Conservation (phyloP, 1,284 basidiomycete species). For the Puccinia horiana region DNA sequence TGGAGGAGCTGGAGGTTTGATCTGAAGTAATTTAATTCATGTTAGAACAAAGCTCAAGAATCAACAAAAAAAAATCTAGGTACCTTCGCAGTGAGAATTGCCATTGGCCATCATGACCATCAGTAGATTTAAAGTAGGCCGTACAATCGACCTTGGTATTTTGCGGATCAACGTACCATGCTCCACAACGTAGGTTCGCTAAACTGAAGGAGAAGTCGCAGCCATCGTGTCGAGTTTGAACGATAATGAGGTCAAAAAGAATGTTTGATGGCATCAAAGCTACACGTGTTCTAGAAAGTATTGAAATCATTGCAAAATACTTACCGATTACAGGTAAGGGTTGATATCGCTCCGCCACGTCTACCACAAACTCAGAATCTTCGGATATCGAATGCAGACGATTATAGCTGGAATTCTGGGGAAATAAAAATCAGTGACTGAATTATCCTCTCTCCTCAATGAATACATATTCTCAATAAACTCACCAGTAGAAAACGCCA, state of each 20-base stretch:
- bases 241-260: background rate
- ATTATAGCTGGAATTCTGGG: conserved; percentile 70
- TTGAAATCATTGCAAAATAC: conserved; percentile 54
- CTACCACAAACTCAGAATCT: conserved; percentile 71
- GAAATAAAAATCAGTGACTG: conserved; percentile 52
- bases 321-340: conserved; percentile 69
- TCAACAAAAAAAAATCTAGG: no score
- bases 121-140: conserved; percentile 95
- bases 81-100: conserved; percentile 22
- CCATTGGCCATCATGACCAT: conserved; percentile 75
- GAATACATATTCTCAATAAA: background rate
- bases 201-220: conserved; percentile 49
- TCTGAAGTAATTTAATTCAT: conserved; percentile 59
- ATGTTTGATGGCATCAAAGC: background rate
- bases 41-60: background rate
- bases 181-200: conserved; percentile 91
- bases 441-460: background rate
- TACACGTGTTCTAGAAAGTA: background rate
- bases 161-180: conserved; percentile 82
- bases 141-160: conserved; percentile 55
- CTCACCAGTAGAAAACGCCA: background rate
- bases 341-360: conserved; percentile 66
- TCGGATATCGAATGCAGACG: conserved; percentile 79
- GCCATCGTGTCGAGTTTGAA: background rate
- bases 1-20: conserved; percentile 80